phyloP scores from a whole-genome alignment of 2,329 filamentous ascomycete genomes.

The Dendrostoma leiphaemia region DNA sequence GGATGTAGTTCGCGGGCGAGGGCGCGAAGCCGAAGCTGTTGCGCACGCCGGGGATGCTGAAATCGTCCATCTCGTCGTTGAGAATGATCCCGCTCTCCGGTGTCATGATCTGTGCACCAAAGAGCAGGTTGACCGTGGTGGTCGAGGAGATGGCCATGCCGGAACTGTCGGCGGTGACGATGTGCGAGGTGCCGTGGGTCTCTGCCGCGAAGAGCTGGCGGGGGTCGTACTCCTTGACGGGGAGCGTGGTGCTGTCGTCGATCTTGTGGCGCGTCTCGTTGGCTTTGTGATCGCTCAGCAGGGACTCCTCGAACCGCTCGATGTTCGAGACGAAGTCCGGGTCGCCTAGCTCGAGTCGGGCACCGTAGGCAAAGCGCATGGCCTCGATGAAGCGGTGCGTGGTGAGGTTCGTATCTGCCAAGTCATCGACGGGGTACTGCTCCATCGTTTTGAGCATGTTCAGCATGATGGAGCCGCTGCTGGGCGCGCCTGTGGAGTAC shows the following conservation, averaged over 20 bases:
- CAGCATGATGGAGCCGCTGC: conserved; percentile 73
- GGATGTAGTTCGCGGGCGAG: conserved; percentile 76
- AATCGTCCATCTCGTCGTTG: conserved; percentile 74
- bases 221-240: conserved; percentile 73
- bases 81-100: conserved; percentile 81
- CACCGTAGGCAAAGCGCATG: conserved; percentile 83
- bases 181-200: conserved; percentile 71
- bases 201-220: conserved; percentile 62
- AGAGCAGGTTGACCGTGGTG: conserved; percentile 84
- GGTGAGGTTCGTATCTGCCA: conserved; percentile 59
- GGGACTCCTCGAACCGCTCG: conserved; percentile 59
- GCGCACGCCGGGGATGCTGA: conserved; percentile 73
- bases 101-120: conserved; percentile 76
- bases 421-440: conserved; percentile 62
- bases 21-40: conserved; percentile 88
- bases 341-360: conserved; percentile 78
- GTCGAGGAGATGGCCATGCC: conserved; percentile 80
- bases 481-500: conserved; percentile 68
- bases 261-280: conserved; percentile 64
- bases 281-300: conserved; percentile 64
- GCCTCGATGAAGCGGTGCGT: conserved; percentile 85
- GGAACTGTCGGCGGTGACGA: conserved; percentile 67
- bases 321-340: conserved; percentile 70
- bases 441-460: conserved; percentile 80
- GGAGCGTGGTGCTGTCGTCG: conserved; percentile 67